These are phyloP conservation scores for Plantago elongata DNA, from an alignment of 257 asterid genomes.

Conservation along the genomic window DNA sequence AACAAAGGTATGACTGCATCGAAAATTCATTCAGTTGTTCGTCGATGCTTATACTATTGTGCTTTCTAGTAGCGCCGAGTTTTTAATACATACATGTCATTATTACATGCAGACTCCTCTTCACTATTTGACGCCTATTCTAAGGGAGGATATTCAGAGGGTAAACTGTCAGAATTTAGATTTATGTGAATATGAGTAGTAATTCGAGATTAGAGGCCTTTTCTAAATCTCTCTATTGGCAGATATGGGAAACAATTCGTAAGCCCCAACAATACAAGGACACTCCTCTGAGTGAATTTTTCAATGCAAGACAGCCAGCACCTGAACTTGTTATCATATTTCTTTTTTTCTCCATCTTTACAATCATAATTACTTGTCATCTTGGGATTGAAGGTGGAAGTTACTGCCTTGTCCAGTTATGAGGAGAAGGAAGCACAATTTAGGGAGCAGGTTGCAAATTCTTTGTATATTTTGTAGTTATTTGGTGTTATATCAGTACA, in stretches of 20 bases:
- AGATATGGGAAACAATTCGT: constrained; percentile 31
- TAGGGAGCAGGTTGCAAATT: constrained; percentile 36
- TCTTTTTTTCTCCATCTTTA: constrained; percentile 3
- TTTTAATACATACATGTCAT: constrained; percentile 15
- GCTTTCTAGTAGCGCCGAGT: constrained; percentile 8
- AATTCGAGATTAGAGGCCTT: background rate
- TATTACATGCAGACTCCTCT: constrained; percentile 29
- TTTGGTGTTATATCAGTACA: constrained; percentile 6
- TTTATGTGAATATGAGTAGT: background rate
- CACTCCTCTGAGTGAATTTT: constrained; percentile 31
- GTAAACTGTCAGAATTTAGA: constrained; percentile 6
- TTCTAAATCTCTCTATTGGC: constrained; percentile 12
- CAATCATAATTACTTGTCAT: constrained; percentile 19
- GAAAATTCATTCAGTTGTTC: constrained; percentile 1
- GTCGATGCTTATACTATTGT: background rate
- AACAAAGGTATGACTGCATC: constrained; percentile 38
- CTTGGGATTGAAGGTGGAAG: constrained; percentile 46
- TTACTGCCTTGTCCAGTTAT: constrained; percentile 46
- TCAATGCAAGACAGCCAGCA: constrained; percentile 22
- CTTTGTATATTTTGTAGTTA: background rate
- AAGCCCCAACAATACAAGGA: constrained; percentile 30
- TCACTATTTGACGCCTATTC: constrained; percentile 34
- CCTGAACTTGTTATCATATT: constrained; percentile 6
- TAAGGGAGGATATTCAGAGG: constrained; percentile 33
- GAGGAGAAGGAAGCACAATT: constrained; percentile 53